phyloP scores from a whole-genome alignment of 2,329 filamentous ascomycete species.

The Pseudocercospora fuligena region DNA sequence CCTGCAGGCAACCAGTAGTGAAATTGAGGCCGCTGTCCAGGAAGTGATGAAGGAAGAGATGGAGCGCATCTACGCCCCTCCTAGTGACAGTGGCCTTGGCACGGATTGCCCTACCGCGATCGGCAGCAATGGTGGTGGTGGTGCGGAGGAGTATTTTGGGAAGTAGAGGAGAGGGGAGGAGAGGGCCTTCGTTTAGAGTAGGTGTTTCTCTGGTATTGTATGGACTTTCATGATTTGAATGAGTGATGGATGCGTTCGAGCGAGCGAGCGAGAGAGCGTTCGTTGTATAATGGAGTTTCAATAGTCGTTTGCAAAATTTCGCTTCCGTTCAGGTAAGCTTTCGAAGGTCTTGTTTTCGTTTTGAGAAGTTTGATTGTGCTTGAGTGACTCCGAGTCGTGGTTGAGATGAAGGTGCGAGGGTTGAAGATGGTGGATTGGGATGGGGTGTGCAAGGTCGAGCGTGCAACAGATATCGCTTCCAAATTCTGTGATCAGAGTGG shows the following conservation, averaged over 20 bases:
- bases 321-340: not conserved
- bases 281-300: not conserved
- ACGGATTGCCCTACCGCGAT: conserved; percentile 44
- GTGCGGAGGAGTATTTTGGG: conserved; percentile 28
- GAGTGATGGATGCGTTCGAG: not conserved
- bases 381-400: too few species aligned
- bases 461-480: too few species aligned
- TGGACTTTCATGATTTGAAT: not conserved
- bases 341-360: too few species aligned
- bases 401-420: too few species aligned
- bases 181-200: not conserved
- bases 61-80: conserved; percentile 38
- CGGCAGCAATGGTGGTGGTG: conserved; percentile 24
- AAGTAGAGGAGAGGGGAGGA: conserved; percentile 15
- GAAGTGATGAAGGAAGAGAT: conserved; percentile 25
- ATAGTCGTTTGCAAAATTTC: not conserved
- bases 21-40: conserved; percentile 26
- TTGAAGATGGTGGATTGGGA: too few species aligned
- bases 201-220: not conserved
- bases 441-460: too few species aligned
- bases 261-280: not conserved
- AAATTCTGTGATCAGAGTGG: too few species aligned
- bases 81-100: conserved; percentile 47
- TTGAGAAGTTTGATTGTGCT: too few species aligned
- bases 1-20: conserved; percentile 24